phyloP scores from a whole-genome alignment of 1,139 yeast genomes.

The Suhomyces yuchorum region DNA sequence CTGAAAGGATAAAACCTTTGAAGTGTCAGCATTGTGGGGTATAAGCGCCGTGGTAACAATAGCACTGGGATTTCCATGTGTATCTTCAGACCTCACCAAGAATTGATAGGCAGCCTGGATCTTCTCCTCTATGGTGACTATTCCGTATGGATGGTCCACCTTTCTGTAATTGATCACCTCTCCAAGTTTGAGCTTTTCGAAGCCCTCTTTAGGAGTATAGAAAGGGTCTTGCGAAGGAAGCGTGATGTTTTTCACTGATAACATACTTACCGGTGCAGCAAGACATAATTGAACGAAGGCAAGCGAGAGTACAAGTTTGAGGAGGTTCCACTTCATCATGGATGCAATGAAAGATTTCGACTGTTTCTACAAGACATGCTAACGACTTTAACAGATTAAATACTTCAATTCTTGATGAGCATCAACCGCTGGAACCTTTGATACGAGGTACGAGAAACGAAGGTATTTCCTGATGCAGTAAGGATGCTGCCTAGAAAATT shows the following conservation, averaged over 20 bases:
- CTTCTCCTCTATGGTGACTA: slow-evolving; percentile 17
- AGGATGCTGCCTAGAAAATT: background rate
- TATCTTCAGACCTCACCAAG: slow-evolving; percentile 36
- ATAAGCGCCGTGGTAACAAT: slow-evolving; percentile 35
- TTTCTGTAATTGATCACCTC: slow-evolving; percentile 28
- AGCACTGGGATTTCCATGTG: slow-evolving; percentile 33
- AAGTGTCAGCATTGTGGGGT: slow-evolving; percentile 34
- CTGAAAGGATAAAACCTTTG: slow-evolving; percentile 35
- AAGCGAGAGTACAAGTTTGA: background rate
- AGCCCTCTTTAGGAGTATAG: slow-evolving; percentile 30
- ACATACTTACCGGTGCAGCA: slow-evolving; percentile 8
- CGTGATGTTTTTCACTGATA: slow-evolving; percentile 1
- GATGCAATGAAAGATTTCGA: too few species aligned
- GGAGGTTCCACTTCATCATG: background rate
- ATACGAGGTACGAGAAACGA: too few species aligned
- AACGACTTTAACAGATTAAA: too few species aligned
- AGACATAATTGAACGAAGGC: background rate
- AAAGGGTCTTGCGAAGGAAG: slow-evolving; percentile 26
- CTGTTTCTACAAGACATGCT: too few species aligned
- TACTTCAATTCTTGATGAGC: too few species aligned
- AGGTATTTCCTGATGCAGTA: background rate
- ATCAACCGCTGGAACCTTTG: too few species aligned
- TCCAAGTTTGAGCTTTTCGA: slow-evolving; percentile 27
- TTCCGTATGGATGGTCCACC: slow-evolving; percentile 1
- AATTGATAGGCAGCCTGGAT: slow-evolving; percentile 33